Evolutionary conservation across 768 basidiomycete genomes (phyloP).

Genomic region (Naganishia antarctica): DNA sequence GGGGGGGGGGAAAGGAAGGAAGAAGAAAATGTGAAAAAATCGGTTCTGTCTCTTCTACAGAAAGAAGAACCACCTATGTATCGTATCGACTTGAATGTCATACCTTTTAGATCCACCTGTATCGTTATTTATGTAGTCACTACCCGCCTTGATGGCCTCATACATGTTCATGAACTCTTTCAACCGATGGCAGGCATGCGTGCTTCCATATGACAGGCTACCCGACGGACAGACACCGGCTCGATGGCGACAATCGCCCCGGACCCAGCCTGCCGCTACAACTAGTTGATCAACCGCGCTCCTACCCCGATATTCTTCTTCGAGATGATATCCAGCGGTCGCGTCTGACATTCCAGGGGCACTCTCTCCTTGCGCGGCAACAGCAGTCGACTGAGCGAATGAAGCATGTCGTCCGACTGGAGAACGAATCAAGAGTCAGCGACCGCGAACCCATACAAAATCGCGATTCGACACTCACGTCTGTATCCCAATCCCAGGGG

Average conservation of each 20-base stretch:
- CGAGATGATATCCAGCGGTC: conserved; percentile 35
- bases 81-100: conserved; percentile 20
- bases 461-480: conserved; percentile 7
- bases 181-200: no score
- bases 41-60: neutral
- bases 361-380: conserved; percentile 35
- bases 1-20: neutral
- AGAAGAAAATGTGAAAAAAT: neutral
- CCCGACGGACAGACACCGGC: no score
- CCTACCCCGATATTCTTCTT: conserved; percentile 29
- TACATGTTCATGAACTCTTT: neutral
- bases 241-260: no score
- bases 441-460: neutral
- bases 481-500: conserved; percentile 25
- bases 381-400: conserved; percentile 33
- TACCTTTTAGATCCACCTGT: conserved; percentile 22
- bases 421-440: neutral
- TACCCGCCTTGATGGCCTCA: conserved; percentile 17
- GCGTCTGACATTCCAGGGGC: conserved; percentile 36
- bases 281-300: conserved; percentile 26
- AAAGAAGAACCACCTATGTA: conserved; percentile 12
- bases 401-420: neutral
- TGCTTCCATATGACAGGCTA: no score
- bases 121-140: conserved; percentile 21
- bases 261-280: no score